phyloP scores from a whole-genome alignment of 192 early-diverging fungal species.

The Coemansia sp. region DNA sequence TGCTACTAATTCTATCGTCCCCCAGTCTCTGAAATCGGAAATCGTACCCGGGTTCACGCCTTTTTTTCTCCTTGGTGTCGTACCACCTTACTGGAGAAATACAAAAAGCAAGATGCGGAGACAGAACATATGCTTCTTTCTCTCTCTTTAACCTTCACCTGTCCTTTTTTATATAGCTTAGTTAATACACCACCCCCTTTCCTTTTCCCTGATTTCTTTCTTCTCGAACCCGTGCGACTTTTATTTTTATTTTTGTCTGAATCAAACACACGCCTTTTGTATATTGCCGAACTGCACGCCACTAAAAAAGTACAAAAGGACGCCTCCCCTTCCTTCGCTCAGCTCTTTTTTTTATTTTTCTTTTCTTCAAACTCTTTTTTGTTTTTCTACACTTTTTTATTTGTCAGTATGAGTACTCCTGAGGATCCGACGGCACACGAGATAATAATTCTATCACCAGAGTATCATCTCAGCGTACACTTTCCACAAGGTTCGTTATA shows the following conservation, averaged over 20 bases:
- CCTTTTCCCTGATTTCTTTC: conserved; percentile 1
- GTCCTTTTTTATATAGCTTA: not conserved
- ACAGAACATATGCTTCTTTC: not conserved
- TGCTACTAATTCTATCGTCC: not conserved
- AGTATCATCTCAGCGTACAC: conserved; percentile 53
- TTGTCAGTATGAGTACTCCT: conserved; percentile 4
- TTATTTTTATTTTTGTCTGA: not conserved
- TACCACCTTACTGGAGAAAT: not conserved
- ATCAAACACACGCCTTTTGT: not conserved
- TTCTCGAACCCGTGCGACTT: not conserved
- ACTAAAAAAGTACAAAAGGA: not conserved
- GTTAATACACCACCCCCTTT: not conserved
- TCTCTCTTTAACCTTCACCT: not conserved
- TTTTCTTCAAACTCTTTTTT: not conserved
- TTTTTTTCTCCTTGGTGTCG: not conserved
- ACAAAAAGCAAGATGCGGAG: not conserved
- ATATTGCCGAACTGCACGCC: conserved; percentile 1
- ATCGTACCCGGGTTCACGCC: not conserved
- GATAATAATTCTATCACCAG: conserved; percentile 46
- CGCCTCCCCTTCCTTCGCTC: not conserved
- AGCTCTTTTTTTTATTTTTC: not conserved
- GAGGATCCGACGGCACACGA: conserved; percentile 53
- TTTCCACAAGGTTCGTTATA: conserved; percentile 53
- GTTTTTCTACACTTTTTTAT: not conserved
- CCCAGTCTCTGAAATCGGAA: conserved; percentile 5